Evolutionary conservation across 202 grass and related monocot species (phyloP), one percentile per base, ranked within the genome.

Genomic region (Hordeum pubiflorum): DNA sequence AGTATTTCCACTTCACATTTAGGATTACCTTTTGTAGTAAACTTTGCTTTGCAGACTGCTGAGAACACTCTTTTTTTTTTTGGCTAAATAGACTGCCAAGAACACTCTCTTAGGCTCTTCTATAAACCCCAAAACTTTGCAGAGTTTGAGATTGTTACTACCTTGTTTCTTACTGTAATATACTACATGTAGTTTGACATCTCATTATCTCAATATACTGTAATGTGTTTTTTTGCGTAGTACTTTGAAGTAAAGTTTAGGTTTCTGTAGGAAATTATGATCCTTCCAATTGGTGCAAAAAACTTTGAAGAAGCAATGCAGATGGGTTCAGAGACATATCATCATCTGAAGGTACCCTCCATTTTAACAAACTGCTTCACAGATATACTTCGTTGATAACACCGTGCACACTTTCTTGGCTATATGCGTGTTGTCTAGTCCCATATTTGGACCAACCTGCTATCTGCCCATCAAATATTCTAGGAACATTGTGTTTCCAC

Each of bases 291-390:
- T 31, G 92, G 89, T 68, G 92, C 96, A 60, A 99, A 83, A 76
- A 93, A 80, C 44, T 95, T 99, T 64, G 80, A 93, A 84, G 92
- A 99, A 90, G 92, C 96, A 81, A 91, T 99, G 88, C 90, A 91
- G 76, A 99, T 99, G 90, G 89, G 90, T 81, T 92, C 90, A 10
- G 89, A 99, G 78, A 95, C 96, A 33, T 99, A 95, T 87, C 90
- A 99, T 75, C 87, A 99, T 85, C 89, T 99, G 29, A 99, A 95
- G 96, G 96, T 99, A 81, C 43, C 20, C 4, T 58, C 14, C 17
- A 17, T 36, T 82, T 72, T 84, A 84, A 62, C 29, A 75, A 59
- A 44, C 55, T 76, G 22, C 34, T 40, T 61, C 48, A 40, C 29
- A 29, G 9, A 50, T 36, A 21, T 69, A 13, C 46, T 22, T 72